phyloP scores from a whole-genome alignment of 306 rosid species.

The Gastrolobium villosum region DNA sequence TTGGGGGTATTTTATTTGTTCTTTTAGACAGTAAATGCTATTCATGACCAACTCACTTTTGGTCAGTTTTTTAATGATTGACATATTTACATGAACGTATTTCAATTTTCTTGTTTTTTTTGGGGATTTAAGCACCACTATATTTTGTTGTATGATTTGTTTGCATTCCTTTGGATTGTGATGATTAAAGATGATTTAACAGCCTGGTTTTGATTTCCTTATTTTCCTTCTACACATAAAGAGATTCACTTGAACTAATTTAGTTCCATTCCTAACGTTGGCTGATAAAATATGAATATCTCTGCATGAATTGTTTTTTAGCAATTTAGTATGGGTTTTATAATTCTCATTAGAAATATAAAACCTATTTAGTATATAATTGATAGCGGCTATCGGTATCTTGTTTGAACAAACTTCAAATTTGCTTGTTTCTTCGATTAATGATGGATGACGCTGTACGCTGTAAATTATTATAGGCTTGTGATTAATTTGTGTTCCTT shows the following conservation, averaged over 20 bases:
- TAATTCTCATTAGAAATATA: no score
- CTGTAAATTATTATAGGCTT: background rate
- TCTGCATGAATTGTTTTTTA: background rate
- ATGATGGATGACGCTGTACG: background rate
- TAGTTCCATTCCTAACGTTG: background rate
- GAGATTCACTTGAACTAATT: background rate
- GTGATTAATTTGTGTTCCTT: background rate
- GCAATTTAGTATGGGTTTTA: background rate
- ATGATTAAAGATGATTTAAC: background rate
- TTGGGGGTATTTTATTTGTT: background rate
- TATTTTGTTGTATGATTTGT: background rate
- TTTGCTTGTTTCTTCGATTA: background rate
- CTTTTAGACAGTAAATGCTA: background rate
- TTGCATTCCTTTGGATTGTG: background rate
- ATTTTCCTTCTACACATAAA: background rate
- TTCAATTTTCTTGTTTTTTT: background rate
- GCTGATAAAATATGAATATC: background rate
- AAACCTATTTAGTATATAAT: background rate
- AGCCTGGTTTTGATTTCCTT: background rate
- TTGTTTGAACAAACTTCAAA: background rate
- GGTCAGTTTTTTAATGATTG: background rate
- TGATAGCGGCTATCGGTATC: background rate
- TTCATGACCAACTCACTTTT: background rate
- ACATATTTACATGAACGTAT: background rate
- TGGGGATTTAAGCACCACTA: background rate